A percentile compares a stretch with the other conserved stretches of the same genome.
Evolutionary conservation across 2,329 filamentous ascomycete species (phyloP).

Genomic region (Arachnopeziza araneosa): DNA sequence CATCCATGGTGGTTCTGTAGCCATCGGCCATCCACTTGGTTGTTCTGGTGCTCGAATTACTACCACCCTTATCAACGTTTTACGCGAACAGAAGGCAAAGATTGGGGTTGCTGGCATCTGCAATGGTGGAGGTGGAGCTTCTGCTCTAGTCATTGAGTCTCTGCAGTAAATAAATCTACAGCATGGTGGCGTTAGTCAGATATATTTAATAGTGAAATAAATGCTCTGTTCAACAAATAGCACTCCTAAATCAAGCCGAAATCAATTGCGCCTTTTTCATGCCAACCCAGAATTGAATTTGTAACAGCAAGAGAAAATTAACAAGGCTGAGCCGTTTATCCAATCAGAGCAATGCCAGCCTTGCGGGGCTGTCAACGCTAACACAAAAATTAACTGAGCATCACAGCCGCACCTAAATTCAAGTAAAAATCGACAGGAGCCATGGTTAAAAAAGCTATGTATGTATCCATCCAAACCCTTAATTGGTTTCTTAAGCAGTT

Average conservation of each 20-base stretch:
- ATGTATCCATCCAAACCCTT: neutral
- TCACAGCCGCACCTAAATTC: neutral
- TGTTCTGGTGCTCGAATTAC: conserved; percentile 92
- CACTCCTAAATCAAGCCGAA: too few relatives aligned
- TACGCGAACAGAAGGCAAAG: conserved; percentile 88
- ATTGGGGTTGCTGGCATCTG: conserved; percentile 93
- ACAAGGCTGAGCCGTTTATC: neutral
- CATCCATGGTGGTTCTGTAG: conserved; percentile 89
- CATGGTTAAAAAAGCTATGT: conserved; percentile 31
- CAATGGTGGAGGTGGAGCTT: conserved; percentile 95
- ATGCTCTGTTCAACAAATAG: neutral
- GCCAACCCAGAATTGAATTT: neutral
- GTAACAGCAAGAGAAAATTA: neutral
- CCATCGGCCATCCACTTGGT: conserved; percentile 91
- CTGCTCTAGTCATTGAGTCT: conserved; percentile 81
- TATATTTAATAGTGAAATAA: neutral
- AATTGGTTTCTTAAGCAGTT: neutral
- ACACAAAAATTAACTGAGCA: neutral
- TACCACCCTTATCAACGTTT: conserved; percentile 80
- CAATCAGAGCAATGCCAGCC: neutral
- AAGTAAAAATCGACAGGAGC: neutral
- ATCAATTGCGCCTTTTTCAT: too few relatives aligned
- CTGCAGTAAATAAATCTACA: conserved; percentile 22
- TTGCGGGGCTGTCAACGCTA: neutral
- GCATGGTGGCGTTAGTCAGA: neutral